These are phyloP conservation scores for Euptelea pleiosperma DNA, from an alignment of 164 flowering plant species.

Conservation along the genomic window DNA sequence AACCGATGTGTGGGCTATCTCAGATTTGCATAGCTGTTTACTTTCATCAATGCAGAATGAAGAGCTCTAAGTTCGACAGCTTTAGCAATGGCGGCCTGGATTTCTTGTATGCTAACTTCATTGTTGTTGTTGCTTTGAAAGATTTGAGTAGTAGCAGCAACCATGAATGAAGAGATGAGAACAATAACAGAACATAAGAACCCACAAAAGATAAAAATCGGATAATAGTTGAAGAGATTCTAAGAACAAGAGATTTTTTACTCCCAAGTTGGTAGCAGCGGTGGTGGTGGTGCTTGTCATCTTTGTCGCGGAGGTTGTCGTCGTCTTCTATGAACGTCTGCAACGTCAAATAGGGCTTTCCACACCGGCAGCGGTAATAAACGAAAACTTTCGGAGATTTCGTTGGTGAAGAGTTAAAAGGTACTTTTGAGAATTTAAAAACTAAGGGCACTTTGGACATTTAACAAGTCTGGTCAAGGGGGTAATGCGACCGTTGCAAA, in stretches of 20 bases:
- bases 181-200: constrained; percentile 12
- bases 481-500: too few relatives aligned
- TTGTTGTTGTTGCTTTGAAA: constrained; percentile 17
- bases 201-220: constrained; percentile 11
- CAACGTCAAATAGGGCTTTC: too few relatives aligned
- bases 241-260: constrained; percentile 6
- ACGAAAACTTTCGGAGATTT: too few relatives aligned
- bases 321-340: too few relatives aligned
- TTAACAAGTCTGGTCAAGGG: too few relatives aligned
- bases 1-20: constrained; percentile 25
- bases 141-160: constrained; percentile 21
- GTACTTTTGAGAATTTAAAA: too few relatives aligned
- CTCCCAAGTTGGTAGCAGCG: too few relatives aligned
- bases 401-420: too few relatives aligned
- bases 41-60: constrained; percentile 69
- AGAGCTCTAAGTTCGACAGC: constrained; percentile 82
- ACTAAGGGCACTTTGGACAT: too few relatives aligned
- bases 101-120: constrained; percentile 48
- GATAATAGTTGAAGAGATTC: background rate
- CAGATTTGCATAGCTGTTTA: constrained; percentile 48
- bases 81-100: constrained; percentile 76
- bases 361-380: too few relatives aligned
- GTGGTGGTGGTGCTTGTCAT: too few relatives aligned
- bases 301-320: too few relatives aligned
- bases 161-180: constrained; percentile 27